phyloP scores from a whole-genome alignment of 2,329 filamentous ascomycete species.

The Juglanconis juglandina region DNA sequence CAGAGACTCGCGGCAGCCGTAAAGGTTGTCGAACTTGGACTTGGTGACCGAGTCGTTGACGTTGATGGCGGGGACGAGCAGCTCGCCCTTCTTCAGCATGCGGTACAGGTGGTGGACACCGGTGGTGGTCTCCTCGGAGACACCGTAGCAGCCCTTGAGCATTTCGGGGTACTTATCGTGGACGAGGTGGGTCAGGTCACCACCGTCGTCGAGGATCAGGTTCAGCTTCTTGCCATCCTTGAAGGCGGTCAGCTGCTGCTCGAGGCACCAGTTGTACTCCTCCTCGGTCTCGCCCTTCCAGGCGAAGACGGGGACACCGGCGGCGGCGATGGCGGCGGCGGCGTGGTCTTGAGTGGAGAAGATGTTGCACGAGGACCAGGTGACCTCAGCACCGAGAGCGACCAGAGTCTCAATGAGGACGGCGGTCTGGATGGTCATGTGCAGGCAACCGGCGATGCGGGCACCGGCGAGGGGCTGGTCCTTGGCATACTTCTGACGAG shows the following conservation, averaged over 20 bases:
- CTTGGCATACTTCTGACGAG: conserved; percentile 81
- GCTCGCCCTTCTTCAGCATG: conserved; percentile 88
- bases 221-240: conserved; percentile 96
- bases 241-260: conserved; percentile 97
- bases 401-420: conserved; percentile 98
- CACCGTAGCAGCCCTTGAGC: conserved; percentile 97
- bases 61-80: conserved; percentile 95
- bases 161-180: conserved; percentile 98
- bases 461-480: conserved; percentile 94
- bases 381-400: conserved; percentile 93
- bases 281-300: conserved; percentile 94
- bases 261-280: conserved; percentile 99
- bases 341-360: conserved; percentile 99
- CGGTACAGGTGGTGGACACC: conserved; percentile 99
- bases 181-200: conserved; percentile 92
- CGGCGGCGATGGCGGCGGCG: conserved; percentile 91
- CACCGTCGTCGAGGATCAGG: conserved; percentile 98
- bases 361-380: conserved; percentile 99
- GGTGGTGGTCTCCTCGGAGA: conserved; percentile 99
- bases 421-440: conserved; percentile 99
- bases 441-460: conserved; percentile 94
- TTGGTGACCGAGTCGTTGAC: conserved; percentile 99
- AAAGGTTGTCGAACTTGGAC: conserved; percentile 99
- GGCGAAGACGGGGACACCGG: conserved; percentile 80
- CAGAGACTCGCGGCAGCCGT: conserved; percentile 98